Percentiles rank a stretch among this genome's conserved stretches.
phyloP scores from a whole-genome alignment of 169 alveolate genomes.

The Amoebophrya sp. region DNA sequence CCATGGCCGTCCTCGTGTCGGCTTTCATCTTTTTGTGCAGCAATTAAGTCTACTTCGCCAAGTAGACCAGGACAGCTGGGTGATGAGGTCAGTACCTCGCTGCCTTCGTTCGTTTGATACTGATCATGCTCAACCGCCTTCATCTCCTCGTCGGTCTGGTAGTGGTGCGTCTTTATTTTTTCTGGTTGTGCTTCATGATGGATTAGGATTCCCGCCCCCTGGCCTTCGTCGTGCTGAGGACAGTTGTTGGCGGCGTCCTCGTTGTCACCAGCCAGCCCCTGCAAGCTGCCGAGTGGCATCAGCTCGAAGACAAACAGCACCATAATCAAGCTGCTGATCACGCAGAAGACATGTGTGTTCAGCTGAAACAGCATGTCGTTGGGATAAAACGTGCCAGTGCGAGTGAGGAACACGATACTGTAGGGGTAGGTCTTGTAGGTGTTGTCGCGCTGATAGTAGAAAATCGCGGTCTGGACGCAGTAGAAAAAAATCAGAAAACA shows the following conservation, averaged over 20 bases:
- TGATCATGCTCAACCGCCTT: too few relatives aligned
- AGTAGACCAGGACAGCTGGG: too few relatives aligned
- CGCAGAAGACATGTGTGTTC: not conserved
- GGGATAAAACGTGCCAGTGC: not conserved
- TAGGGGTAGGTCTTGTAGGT: not conserved
- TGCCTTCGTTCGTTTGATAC: too few relatives aligned
- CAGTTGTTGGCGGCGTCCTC: too few relatives aligned
- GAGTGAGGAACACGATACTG: not conserved
- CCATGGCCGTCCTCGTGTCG: too few relatives aligned
- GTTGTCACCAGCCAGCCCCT: not conserved
- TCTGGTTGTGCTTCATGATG: not conserved
- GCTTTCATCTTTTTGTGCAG: too few relatives aligned
- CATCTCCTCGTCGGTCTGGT: too few relatives aligned
- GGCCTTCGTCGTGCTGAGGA: too few relatives aligned
- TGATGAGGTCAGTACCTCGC: too few relatives aligned
- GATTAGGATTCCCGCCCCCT: not conserved
- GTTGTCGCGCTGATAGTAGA: not conserved
- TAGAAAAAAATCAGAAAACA: not conserved
- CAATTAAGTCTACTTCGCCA: too few relatives aligned
- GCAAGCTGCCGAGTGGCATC: not conserved
- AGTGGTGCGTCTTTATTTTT: too few relatives aligned
- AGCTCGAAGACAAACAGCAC: not conserved
- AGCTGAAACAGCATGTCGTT: not conserved
- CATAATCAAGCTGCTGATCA: not conserved
- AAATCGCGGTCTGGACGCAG: not conserved